Percentiles rank a stretch among this genome's conserved stretches.
Conservation (phyloP, 2,329 filamentous ascomycete genomes). For the Fusarium denticulatum region DNA sequence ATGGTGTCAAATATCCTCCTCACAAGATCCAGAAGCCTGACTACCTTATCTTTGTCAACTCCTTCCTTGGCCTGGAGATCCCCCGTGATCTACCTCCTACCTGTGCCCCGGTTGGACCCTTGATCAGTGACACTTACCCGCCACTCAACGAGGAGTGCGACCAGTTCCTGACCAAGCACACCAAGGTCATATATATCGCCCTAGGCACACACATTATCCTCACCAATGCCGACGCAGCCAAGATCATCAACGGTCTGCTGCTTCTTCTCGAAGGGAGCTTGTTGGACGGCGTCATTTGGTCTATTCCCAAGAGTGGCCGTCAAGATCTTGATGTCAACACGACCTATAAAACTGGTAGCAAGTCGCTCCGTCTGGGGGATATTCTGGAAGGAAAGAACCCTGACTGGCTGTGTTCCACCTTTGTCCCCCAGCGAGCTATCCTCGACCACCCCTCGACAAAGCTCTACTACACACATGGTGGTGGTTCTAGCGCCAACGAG, state of each 20-base stretch:
- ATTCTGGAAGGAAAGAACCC: neutral
- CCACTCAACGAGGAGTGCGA: neutral
- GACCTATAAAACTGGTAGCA: neutral
- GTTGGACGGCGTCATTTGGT: neutral
- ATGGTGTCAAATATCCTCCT: neutral
- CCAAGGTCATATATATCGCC: neutral
- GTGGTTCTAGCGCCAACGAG: slow-evolving; percentile 51
- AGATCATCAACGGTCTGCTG: neutral
- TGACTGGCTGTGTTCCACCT: neutral
- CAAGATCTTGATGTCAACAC: neutral
- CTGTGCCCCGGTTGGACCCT: neutral
- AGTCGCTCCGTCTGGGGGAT: neutral
- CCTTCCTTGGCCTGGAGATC: neutral
- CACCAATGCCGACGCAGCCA: neutral
- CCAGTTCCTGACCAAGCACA: neutral
- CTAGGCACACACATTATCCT: neutral
- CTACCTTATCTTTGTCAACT: neutral
- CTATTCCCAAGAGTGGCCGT: neutral
- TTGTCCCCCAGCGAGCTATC: neutral
- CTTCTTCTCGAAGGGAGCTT: neutral
- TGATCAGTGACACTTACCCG: neutral
- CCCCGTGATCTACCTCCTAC: neutral
- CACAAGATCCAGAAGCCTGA: neutral
- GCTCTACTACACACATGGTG: neutral
- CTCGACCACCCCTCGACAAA: neutral